Percentiles rank a stretch among this genome's conserved stretches.
Conservation (phyloP, 257 asterid species). For the Nicotiana tomentosiformis region DNA sequence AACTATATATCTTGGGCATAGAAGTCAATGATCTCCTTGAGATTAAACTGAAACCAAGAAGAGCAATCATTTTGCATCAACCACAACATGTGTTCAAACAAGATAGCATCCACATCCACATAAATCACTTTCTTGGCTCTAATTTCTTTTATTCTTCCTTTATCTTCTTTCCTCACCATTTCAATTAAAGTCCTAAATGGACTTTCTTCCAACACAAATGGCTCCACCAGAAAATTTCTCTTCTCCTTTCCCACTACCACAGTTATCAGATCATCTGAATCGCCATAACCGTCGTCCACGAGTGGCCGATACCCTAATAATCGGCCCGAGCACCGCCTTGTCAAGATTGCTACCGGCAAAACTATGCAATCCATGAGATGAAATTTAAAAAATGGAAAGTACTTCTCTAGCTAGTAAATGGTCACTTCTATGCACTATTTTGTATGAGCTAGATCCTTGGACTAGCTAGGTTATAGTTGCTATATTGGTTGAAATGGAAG, state of each 20-base stretch:
- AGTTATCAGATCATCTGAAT: slow-evolving; percentile 15
- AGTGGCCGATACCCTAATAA: slow-evolving; percentile 25
- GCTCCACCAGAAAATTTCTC: slow-evolving; percentile 34
- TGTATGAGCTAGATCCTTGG: not conserved
- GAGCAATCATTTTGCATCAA: slow-evolving; percentile 39
- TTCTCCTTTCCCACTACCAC: slow-evolving; percentile 38
- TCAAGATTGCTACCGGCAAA: slow-evolving; percentile 26
- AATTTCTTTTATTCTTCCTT: slow-evolving; percentile 3
- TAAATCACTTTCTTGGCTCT: slow-evolving; percentile 25
- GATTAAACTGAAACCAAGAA: slow-evolving; percentile 38
- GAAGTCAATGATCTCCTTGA: slow-evolving; percentile 35
- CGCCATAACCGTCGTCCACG: slow-evolving; percentile 1
- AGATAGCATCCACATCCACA: slow-evolving; percentile 39
- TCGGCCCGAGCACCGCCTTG: slow-evolving; percentile 22
- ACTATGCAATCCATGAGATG: slow-evolving; percentile 31
- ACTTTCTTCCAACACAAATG: slow-evolving; percentile 27
- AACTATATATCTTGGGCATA: slow-evolving; percentile 31
- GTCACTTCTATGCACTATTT: not conserved
- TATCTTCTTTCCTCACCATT: slow-evolving; percentile 21
- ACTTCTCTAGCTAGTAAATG: not conserved
- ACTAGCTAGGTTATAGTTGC: not conserved
- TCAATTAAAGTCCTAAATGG: slow-evolving; percentile 29
- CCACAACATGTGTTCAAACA: slow-evolving; percentile 46
- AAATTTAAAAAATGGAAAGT: not conserved
- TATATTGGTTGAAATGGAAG: not conserved